Evolutionary conservation across 2,329 filamentous ascomycete species (phyloP).

Genomic region (Trichoderma afroharzianum): DNA sequence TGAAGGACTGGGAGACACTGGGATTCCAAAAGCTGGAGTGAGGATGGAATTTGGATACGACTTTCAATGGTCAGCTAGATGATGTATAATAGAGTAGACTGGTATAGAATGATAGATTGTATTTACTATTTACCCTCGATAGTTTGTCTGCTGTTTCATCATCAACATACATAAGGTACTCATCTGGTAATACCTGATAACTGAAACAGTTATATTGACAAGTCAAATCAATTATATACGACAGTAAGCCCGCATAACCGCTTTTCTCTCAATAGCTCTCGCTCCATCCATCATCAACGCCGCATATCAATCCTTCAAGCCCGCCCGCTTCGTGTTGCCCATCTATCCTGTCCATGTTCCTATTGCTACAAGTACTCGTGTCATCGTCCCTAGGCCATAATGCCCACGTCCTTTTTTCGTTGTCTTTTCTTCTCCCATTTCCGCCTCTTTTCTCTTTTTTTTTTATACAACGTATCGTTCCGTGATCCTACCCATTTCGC

Average conservation of each 20-base stretch:
- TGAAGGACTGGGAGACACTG: constrained; percentile 19
- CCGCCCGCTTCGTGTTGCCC: not conserved
- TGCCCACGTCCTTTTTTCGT: not conserved
- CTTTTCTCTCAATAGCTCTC: not conserved
- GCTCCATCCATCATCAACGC: constrained; percentile 3
- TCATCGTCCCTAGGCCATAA: not conserved
- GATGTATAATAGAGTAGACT: not conserved
- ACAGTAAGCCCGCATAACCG: not conserved
- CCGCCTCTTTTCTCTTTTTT: not conserved
- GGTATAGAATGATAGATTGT: not conserved
- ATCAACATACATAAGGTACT: too few relatives aligned
- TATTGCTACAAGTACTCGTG: not conserved
- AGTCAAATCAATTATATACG: not conserved
- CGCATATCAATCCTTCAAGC: not conserved
- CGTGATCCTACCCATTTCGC: not conserved
- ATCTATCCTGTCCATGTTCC: constrained; percentile 5
- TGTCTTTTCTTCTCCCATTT: not conserved
- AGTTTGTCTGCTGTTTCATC: not conserved
- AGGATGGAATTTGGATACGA: not conserved
- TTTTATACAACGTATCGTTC: not conserved
- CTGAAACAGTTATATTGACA: too few relatives aligned
- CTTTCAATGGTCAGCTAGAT: not conserved
- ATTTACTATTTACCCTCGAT: not conserved
- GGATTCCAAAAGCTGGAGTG: not conserved
- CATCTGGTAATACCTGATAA: too few relatives aligned